Evolutionary conservation across 2,329 filamentous ascomycete species (phyloP), one percentile per base, ranked within the genome.

Genomic region (Cyphellophora europaea): DNA sequence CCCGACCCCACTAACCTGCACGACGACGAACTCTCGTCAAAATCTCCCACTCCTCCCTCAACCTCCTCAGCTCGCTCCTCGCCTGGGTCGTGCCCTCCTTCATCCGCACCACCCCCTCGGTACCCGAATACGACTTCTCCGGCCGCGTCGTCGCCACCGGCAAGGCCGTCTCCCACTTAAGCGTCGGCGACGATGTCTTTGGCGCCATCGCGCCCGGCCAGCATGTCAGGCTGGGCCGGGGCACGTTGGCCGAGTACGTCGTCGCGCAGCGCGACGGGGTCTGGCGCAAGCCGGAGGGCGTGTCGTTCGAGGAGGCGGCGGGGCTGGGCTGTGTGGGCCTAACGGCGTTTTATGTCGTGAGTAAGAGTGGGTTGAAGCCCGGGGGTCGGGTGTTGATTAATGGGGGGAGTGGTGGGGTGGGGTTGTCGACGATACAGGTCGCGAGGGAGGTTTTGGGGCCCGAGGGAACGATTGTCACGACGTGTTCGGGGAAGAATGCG

Each of bases 201-300:
- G 33, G 33, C 6, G 33, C 17, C 11, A 11, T 30, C 10, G 10
- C 13, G 5, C 11, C 16, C 12, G 14, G 21, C n/a, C 21, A 30
- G 15, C 21, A 18, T 5, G n/a, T 19, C 25, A 18, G 14, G 14
- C 27, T 30, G 27, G 27, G 29, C 13, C 21, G 33, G 11, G 59
- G 59, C 11, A 45, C 54, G 2, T 59, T 61, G 40, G 52, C 53
- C 6, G 49, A 60, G 30, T 59, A 59, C 35, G 43, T 53, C 14
- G 32, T 41, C 4, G 43, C 43, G 11, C 40, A 46, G 4, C 49
- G 40, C 1, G 49, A 51, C 10, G 23, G 57, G 6, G 38, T 48
- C 5, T 36, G 55, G 5, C 51, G 44, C 19, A 42, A 58, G 2
- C 54, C 53, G 0, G 41, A 43, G 13, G 14, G 48, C 8, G 47